A percentile compares a stretch with the other conserved stretches of the same genome.
Conservation (phyloP, 306 rosid genomes). For the Hippophae rhamnoides region DNA sequence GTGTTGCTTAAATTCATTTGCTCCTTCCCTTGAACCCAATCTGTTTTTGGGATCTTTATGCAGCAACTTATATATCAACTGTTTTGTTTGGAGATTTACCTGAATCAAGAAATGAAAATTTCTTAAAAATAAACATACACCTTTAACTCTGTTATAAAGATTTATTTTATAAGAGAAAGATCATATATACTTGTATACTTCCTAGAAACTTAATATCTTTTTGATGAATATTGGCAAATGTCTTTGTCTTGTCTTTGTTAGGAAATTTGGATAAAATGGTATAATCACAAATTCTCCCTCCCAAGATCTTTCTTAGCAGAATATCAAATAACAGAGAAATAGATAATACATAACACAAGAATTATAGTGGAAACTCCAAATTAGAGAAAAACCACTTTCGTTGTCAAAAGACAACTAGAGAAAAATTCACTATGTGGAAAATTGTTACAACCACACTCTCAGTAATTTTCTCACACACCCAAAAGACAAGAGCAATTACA, state of each 20-base stretch:
- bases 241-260: slow-evolving; percentile 77
- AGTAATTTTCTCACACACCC: too few species aligned
- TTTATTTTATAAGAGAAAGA: not conserved
- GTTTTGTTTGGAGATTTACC: slow-evolving; percentile 35
- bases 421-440: too few species aligned
- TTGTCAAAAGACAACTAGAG: too few species aligned
- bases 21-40: slow-evolving; percentile 76
- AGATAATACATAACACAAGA: too few species aligned
- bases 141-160: not conserved
- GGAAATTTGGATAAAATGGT: too few species aligned
- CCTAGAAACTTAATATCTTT: slow-evolving; percentile 90
- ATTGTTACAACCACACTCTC: too few species aligned
- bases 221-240: slow-evolving; percentile 85
- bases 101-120: slow-evolving; percentile 1
- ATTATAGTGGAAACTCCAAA: too few species aligned
- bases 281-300: too few species aligned
- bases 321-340: too few species aligned
- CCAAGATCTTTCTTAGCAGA: too few species aligned
- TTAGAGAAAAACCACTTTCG: too few species aligned
- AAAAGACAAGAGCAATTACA: too few species aligned
- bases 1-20: slow-evolving; percentile 71
- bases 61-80: slow-evolving; percentile 61
- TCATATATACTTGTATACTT: slow-evolving; percentile 49
- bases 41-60: slow-evolving; percentile 75
- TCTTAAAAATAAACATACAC: not conserved